phyloP scores from a whole-genome alignment of 2,329 filamentous ascomycete genomes.

The Calycina herbarum region DNA sequence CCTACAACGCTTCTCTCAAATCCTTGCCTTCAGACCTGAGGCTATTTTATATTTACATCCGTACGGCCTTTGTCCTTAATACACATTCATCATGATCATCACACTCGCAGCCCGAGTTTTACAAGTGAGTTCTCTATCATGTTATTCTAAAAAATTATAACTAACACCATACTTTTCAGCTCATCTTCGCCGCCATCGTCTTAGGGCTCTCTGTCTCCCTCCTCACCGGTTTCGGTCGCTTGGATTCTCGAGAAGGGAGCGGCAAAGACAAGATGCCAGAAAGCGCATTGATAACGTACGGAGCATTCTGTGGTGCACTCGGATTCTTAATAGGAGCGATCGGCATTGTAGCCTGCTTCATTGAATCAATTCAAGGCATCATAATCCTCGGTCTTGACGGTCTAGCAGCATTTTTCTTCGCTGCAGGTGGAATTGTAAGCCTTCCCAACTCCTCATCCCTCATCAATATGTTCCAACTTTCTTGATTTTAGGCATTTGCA shows the following conservation, averaged over 20 bases:
- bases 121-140: slow-evolving; percentile 19
- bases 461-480: slow-evolving; percentile 7
- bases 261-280: slow-evolving; percentile 13
- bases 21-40: not conserved
- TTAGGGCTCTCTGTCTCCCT: slow-evolving; percentile 31
- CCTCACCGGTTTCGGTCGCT: slow-evolving; percentile 26
- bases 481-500: slow-evolving; percentile 29
- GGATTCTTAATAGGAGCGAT: slow-evolving; percentile 25
- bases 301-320: slow-evolving; percentile 32
- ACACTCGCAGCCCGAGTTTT: slow-evolving; percentile 26
- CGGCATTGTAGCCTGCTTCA: slow-evolving; percentile 28
- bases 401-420: slow-evolving; percentile 30
- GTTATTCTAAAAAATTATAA: not conserved
- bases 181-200: slow-evolving; percentile 30
- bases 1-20: not conserved
- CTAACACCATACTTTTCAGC: slow-evolving; percentile 16
- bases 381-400: slow-evolving; percentile 29
- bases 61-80: not conserved
- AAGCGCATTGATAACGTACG: slow-evolving; percentile 26
- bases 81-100: slow-evolving; percentile 28
- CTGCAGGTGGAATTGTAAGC: slow-evolving; percentile 34
- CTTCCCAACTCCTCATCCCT: not conserved
- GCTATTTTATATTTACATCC: not conserved
- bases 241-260: too few relatives aligned
- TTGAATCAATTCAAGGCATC: slow-evolving; percentile 29